Evolutionary conservation across 1,284 basidiomycete genomes (phyloP).

Genomic region (Boletus smithii): DNA sequence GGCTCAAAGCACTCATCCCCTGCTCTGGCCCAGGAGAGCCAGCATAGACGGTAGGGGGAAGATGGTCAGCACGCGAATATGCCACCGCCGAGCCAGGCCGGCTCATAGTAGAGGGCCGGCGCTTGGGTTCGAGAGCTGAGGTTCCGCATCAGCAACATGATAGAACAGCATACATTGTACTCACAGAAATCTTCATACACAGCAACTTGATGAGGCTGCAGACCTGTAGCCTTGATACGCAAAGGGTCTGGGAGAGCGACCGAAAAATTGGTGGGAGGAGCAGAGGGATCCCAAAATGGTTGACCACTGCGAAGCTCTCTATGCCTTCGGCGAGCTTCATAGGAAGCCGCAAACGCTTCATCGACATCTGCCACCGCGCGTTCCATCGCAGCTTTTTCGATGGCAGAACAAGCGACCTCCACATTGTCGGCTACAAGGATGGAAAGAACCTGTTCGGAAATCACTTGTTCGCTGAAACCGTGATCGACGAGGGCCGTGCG

Average conservation of each 20-base stretch:
- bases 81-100: constrained; percentile 65
- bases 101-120: constrained; percentile 46
- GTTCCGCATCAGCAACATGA: constrained; percentile 5
- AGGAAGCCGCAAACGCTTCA: constrained; percentile 81
- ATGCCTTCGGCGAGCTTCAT: constrained; percentile 83
- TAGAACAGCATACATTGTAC: constrained; percentile 14
- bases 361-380: constrained; percentile 95
- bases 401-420: constrained; percentile 90
- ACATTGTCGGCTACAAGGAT: constrained; percentile 92
- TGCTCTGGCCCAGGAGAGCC: constrained; percentile 52
- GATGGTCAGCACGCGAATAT: constrained; percentile 45
- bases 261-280: constrained; percentile 72
- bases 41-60: constrained; percentile 44
- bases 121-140: constrained; percentile 52
- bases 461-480: constrained; percentile 81
- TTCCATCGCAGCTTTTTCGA: constrained; percentile 98
- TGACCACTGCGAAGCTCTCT: constrained; percentile 75
- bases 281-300: constrained; percentile 84
- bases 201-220: constrained; percentile 78
- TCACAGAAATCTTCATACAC: constrained; percentile 96
- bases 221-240: constrained; percentile 79
- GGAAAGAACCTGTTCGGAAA: constrained; percentile 69
- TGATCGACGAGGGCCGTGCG: constrained; percentile 78
- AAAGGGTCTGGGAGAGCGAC: constrained; percentile 86
- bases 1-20: constrained; percentile 43